Evolutionary conservation across 345 rosid species (phyloP).

Genomic region (Balakata baccata): DNA sequence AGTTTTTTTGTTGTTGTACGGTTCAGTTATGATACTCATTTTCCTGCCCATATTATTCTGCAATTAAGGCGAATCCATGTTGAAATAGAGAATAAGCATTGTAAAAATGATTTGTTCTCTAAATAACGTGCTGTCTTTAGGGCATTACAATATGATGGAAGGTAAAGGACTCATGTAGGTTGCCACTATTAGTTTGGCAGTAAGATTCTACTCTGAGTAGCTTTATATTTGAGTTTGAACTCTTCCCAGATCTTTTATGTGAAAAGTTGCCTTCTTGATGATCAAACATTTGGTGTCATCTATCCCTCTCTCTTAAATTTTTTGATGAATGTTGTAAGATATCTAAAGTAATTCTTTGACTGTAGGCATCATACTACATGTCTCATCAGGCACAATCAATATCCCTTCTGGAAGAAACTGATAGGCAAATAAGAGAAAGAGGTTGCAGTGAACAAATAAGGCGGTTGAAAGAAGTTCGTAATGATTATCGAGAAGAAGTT

Average conservation of each 20-base stretch:
- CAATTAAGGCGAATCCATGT: background rate
- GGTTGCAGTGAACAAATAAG: constrained; percentile 62
- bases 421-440: constrained; percentile 81
- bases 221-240: background rate
- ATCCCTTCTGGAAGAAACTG: constrained; percentile 84
- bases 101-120: background rate
- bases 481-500: constrained; percentile 74
- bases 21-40: background rate
- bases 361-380: constrained; percentile 82
- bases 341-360: constrained; percentile 30
- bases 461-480: constrained; percentile 90
- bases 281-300: background rate
- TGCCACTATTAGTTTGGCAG: background rate
- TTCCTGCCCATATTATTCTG: background rate
- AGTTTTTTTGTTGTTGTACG: background rate
- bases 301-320: background rate
- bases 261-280: background rate
- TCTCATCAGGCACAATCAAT: constrained; percentile 87
- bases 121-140: background rate
- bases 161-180: background rate
- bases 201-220: background rate
- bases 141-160: background rate
- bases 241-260: background rate
- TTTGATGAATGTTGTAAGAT: background rate
- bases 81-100: too few species aligned